Percentiles rank a stretch among this genome's conserved stretches.
Evolutionary conservation across 1,284 basidiomycete species (phyloP).

Genomic region (Austroboletus olivaceoglutinosus): DNA sequence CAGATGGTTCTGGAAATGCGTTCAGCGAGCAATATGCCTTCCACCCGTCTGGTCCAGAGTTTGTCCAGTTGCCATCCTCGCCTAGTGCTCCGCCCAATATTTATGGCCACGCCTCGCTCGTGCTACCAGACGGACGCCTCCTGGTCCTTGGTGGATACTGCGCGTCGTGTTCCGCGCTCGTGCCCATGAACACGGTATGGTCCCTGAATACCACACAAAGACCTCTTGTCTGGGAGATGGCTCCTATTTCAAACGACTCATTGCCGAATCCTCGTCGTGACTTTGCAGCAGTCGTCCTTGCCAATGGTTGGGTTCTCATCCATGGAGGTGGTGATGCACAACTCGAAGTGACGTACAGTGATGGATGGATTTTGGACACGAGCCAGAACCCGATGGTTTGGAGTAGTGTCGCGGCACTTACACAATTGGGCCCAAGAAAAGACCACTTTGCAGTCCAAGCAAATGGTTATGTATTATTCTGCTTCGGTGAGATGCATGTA

Average conservation of each 20-base stretch:
- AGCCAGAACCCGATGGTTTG: conserved; percentile 54
- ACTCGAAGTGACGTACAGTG: conserved; percentile 55
- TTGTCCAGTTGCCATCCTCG: conserved; percentile 52
- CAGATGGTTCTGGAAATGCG: conserved; percentile 67
- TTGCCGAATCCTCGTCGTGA: conserved; percentile 65
- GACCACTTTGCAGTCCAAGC: conserved; percentile 71
- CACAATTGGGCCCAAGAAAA: conserved; percentile 56
- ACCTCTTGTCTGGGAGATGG: conserved; percentile 49
- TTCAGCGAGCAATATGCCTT: conserved; percentile 69
- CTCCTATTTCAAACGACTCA: conserved; percentile 39
- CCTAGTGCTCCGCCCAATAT: conserved; percentile 61
- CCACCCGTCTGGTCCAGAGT: conserved; percentile 49
- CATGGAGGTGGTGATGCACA: conserved; percentile 73
- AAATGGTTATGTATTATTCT: conserved; percentile 66
- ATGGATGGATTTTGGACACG: conserved; percentile 76
- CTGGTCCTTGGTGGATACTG: conserved; percentile 77
- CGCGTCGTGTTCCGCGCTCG: conserved; percentile 44
- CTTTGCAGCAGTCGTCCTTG: conserved; percentile 59
- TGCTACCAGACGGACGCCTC: conserved; percentile 64
- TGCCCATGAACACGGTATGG: conserved; percentile 62
- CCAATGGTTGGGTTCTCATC: conserved; percentile 60
- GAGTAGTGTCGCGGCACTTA: conserved; percentile 50
- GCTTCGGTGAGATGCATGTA: conserved; percentile 61
- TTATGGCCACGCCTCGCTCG: conserved; percentile 67
- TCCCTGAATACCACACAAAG: conserved; percentile 57